A percentile compares a stretch with the other conserved stretches of the same genome.
Evolutionary conservation across 2,329 filamentous ascomycete species (phyloP).

Genomic region (Escovopsis weberi): DNA sequence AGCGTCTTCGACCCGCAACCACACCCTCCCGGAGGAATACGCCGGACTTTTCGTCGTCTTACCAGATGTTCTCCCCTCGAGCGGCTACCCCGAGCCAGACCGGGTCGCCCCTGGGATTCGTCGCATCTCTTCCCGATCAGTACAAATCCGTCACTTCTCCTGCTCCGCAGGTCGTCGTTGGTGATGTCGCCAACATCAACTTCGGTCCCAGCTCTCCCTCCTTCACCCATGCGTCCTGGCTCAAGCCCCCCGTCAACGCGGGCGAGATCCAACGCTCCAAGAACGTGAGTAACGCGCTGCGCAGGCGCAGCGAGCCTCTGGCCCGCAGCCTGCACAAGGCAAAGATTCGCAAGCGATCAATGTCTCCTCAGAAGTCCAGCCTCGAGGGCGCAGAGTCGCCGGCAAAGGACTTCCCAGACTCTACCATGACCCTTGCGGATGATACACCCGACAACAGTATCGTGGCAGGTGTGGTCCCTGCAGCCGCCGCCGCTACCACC

Average conservation of each 20-base stretch:
- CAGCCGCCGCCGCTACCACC: neutral
- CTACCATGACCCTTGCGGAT: neutral
- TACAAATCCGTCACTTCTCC: slow-evolving; percentile 2
- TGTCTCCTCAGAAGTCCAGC: slow-evolving; percentile 15
- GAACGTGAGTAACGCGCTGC: slow-evolving; percentile 11
- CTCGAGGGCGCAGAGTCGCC: neutral
- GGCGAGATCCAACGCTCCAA: slow-evolving; percentile 11
- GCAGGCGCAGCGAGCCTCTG: slow-evolving; percentile 22
- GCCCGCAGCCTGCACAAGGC: slow-evolving; percentile 12
- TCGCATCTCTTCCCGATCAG: slow-evolving; percentile 3
- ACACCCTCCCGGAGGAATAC: slow-evolving; percentile 16
- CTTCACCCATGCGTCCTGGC: slow-evolving; percentile 15
- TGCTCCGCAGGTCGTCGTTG: neutral
- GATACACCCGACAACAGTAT: neutral
- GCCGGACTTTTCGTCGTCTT: slow-evolving; percentile 7
- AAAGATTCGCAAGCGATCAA: slow-evolving; percentile 13
- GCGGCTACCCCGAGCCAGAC: slow-evolving; percentile 5
- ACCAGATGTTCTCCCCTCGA: slow-evolving; percentile 8
- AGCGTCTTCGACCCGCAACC: slow-evolving; percentile 14
- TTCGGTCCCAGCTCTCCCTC: slow-evolving; percentile 16
- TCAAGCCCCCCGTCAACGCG: slow-evolving; percentile 10
- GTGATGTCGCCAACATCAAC: slow-evolving; percentile 8
- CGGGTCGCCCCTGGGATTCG: neutral
- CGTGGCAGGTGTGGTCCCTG: neutral
- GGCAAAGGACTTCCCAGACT: neutral